A percentile compares a stretch with the other conserved stretches of the same genome.
phyloP scores from a whole-genome alignment of 345 rosid species.

The Populus pruinosa region DNA sequence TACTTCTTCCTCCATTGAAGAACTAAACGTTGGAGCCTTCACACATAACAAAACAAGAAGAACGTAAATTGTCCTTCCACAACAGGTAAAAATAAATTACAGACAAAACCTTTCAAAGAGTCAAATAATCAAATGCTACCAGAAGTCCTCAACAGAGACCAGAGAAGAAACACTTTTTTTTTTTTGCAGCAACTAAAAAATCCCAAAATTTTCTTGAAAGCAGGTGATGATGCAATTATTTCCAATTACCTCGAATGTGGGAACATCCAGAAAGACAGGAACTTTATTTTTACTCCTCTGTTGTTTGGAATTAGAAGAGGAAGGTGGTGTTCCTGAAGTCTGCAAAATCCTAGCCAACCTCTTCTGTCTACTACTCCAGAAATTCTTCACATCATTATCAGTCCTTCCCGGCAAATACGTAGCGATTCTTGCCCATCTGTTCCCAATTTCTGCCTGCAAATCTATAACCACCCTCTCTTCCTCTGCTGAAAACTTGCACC shows the following conservation, averaged over 20 bases:
- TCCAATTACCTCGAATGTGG: constrained; percentile 25
- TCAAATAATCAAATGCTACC: neutral
- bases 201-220: neutral
- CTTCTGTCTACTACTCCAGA: constrained; percentile 94
- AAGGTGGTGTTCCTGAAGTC: constrained; percentile 29
- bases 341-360: constrained; percentile 71
- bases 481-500: constrained; percentile 82
- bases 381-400: constrained; percentile 92
- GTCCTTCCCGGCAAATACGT: constrained; percentile 79
- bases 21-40: constrained; percentile 34
- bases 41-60: neutral
- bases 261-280: constrained; percentile 15
- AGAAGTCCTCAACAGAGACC: neutral
- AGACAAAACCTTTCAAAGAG: neutral
- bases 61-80: neutral
- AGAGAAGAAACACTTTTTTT: neutral
- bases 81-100: neutral
- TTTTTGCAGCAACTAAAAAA: neutral
- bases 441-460: constrained; percentile 75
- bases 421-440: constrained; percentile 96
- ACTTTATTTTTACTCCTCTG: constrained; percentile 19
- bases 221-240: neutral
- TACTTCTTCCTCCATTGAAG: constrained; percentile 41
- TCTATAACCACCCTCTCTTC: constrained; percentile 91
- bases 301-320: constrained; percentile 40